Evolutionary conservation across 2,329 filamentous ascomycete species (phyloP).

Genomic region (Clathrospora elynae): DNA sequence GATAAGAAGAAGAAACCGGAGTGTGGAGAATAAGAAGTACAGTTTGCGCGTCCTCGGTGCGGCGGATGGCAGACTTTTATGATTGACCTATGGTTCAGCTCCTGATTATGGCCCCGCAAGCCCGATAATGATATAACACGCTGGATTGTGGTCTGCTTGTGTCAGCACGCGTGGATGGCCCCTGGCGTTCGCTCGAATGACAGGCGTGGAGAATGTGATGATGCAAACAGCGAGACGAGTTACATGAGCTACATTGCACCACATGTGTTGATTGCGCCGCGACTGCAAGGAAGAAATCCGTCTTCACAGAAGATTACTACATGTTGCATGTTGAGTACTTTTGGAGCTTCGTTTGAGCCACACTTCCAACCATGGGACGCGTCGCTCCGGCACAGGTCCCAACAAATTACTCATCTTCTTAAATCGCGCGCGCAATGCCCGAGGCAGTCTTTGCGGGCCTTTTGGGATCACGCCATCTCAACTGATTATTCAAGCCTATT

Average conservation of each 20-base stretch:
- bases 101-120: constrained; percentile 15
- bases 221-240: constrained; percentile 7
- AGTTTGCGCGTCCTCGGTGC: constrained; percentile 1
- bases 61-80: not conserved
- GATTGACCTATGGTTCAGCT: constrained; percentile 17
- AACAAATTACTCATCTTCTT: constrained; percentile 12
- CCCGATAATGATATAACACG: not conserved
- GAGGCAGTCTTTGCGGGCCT: not conserved
- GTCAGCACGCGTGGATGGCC: constrained; percentile 16
- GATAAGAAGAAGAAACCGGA: too few relatives aligned
- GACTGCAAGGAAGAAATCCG: constrained; percentile 17
- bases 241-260: constrained; percentile 16
- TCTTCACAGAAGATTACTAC: constrained; percentile 13
- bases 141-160: constrained; percentile 18
- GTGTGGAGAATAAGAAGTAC: too few relatives aligned
- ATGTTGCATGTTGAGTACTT: constrained; percentile 18
- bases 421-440: constrained; percentile 9
- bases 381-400: constrained; percentile 14
- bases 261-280: constrained; percentile 25
- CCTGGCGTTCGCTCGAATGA: constrained; percentile 4
- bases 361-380: constrained; percentile 6
- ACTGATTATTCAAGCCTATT: constrained; percentile 29
- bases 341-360: constrained; percentile 15
- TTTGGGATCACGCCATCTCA: constrained; percentile 4
- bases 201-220: constrained; percentile 1